Evolutionary conservation across 345 rosid species (phyloP).

Genomic region (Arabidopsis arenosa): DNA sequence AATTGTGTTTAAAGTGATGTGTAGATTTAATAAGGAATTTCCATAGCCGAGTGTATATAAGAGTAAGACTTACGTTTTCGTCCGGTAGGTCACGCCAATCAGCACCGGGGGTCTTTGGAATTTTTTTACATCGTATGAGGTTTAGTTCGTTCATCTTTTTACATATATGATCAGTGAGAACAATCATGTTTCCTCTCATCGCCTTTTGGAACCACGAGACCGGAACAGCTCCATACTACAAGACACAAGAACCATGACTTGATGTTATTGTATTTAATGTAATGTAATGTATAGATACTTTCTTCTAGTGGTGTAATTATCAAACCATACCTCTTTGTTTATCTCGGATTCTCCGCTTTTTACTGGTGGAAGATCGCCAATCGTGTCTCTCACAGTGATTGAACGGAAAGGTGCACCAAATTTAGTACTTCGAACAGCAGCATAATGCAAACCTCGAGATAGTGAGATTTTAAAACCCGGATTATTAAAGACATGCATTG

Average conservation of each 20-base stretch:
- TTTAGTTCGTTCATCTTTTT: constrained; percentile 78
- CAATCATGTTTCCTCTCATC: constrained; percentile 58
- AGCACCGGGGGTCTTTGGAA: constrained; percentile 85
- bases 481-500: constrained; percentile 84
- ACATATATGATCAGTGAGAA: constrained; percentile 74
- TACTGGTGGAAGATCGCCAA: constrained; percentile 82
- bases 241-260: background rate
- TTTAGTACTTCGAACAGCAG: constrained; percentile 79
- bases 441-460: constrained; percentile 55
- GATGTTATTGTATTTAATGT: background rate
- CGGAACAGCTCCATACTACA: constrained; percentile 63
- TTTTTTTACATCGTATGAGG: constrained; percentile 65
- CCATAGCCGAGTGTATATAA: background rate
- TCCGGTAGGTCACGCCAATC: constrained; percentile 86
- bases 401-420: constrained; percentile 90
- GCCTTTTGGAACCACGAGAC: constrained; percentile 81
- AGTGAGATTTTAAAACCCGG: constrained; percentile 66
- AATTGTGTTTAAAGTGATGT: background rate
- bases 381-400: constrained; percentile 86
- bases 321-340: constrained; percentile 52
- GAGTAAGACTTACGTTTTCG: constrained; percentile 56
- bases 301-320: background rate
- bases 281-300: background rate
- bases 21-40: background rate
- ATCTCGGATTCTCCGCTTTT: constrained; percentile 66